phyloP scores from a whole-genome alignment of 2,329 filamentous ascomycete genomes.

The Arthroderma sp. region DNA sequence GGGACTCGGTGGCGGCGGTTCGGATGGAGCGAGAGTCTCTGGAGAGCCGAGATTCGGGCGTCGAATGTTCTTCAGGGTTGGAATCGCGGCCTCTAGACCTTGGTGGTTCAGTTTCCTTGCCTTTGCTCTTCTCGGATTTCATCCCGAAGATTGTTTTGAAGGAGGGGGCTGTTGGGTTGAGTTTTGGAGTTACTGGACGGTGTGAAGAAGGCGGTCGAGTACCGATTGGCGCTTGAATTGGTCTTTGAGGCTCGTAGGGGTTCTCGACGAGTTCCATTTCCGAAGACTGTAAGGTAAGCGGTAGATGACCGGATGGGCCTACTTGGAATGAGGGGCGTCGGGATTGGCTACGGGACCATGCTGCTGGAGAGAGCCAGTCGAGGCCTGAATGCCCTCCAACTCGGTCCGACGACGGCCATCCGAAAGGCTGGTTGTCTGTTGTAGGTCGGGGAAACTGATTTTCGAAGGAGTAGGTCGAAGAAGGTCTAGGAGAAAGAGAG shows the following conservation, averaged over 20 bases:
- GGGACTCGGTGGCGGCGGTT: slow-evolving; percentile 33
- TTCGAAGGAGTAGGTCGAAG: slow-evolving; percentile 44
- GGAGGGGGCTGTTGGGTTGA: slow-evolving; percentile 81
- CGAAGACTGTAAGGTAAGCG: slow-evolving; percentile 39
- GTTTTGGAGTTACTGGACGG: slow-evolving; percentile 42
- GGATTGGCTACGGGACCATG: slow-evolving; percentile 67
- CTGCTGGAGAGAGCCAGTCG: slow-evolving; percentile 40
- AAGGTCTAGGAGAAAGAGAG: slow-evolving; percentile 34
- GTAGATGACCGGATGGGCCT: slow-evolving; percentile 54
- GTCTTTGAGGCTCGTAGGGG: slow-evolving; percentile 36
- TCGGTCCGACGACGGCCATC: slow-evolving; percentile 43
- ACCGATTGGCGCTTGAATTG: slow-evolving; percentile 58
- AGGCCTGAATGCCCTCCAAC: slow-evolving; percentile 42
- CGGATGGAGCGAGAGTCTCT: slow-evolving; percentile 33
- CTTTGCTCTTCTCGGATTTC: slow-evolving; percentile 28
- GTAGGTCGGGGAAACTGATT: slow-evolving; percentile 57
- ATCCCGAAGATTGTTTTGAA: slow-evolving; percentile 63
- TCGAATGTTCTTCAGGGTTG: slow-evolving; percentile 25
- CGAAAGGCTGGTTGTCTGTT: slow-evolving; percentile 64
- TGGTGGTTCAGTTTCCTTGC: slow-evolving; percentile 16
- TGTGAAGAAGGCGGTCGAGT: slow-evolving; percentile 54
- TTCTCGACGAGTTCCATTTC: slow-evolving; percentile 37
- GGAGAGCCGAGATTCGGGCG: slow-evolving; percentile 32
- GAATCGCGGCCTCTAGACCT: slow-evolving; percentile 17
- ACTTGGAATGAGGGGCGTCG: slow-evolving; percentile 68